Evolutionary conservation across 2,329 filamentous ascomycete genomes (phyloP).

Genomic region (Alternaria sp.): DNA sequence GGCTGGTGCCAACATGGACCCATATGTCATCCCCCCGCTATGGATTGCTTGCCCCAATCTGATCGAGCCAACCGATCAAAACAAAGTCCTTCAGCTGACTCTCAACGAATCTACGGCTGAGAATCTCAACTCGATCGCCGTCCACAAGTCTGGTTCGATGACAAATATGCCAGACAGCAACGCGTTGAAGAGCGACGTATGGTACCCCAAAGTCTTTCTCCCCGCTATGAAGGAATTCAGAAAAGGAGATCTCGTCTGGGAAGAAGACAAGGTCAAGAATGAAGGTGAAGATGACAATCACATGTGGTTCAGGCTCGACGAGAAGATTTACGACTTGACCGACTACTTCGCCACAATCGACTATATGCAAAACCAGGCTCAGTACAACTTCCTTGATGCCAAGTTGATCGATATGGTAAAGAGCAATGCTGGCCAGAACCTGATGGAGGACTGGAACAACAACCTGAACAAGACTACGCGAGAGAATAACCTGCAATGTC

Average conservation of each 20-base stretch:
- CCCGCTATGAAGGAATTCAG: constrained; percentile 86
- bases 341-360: constrained; percentile 86
- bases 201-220: constrained; percentile 80
- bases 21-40: constrained; percentile 86
- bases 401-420: constrained; percentile 74
- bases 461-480: constrained; percentile 64
- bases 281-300: constrained; percentile 74
- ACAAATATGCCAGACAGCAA: constrained; percentile 63
- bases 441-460: constrained; percentile 72
- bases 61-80: constrained; percentile 58
- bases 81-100: constrained; percentile 64
- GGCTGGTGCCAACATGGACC: constrained; percentile 79
- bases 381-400: constrained; percentile 77
- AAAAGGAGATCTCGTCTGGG: constrained; percentile 85
- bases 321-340: constrained; percentile 85
- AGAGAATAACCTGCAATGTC: constrained; percentile 78
- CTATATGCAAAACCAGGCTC: constrained; percentile 61
- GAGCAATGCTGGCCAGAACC: constrained; percentile 79
- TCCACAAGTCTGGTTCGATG: constrained; percentile 75
- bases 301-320: constrained; percentile 81
- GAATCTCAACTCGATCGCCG: constrained; percentile 60
- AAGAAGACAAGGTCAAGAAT: constrained; percentile 64
- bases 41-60: constrained; percentile 77
- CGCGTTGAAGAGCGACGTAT: constrained; percentile 69
- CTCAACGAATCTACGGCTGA: constrained; percentile 67